Evolutionary conservation across 192 early-diverging fungal genomes (phyloP).

Genomic region (Endogone sp.): DNA sequence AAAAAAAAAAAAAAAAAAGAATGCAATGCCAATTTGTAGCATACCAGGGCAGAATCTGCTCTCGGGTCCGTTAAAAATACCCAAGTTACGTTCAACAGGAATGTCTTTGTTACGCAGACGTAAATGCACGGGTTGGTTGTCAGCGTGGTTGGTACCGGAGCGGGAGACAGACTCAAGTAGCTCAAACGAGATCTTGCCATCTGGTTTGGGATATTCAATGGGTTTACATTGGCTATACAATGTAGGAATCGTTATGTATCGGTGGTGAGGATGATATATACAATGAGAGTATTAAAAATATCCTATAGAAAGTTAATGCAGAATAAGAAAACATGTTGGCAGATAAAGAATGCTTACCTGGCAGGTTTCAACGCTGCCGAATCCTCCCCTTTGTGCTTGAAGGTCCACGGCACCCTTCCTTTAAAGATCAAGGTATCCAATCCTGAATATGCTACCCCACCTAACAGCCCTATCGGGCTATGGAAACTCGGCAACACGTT

Average conservation of each 20-base stretch:
- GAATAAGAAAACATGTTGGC: neutral
- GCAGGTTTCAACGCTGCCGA: conserved; percentile 72
- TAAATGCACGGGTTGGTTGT: conserved; percentile 95
- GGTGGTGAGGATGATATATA: no score
- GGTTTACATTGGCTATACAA: conserved; percentile 65
- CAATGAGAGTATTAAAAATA: conserved; percentile 3
- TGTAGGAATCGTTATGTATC: no score
- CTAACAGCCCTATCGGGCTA: conserved; percentile 76
- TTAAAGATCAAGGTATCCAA: conserved; percentile 86
- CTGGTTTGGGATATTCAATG: conserved; percentile 97
- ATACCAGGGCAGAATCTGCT: conserved; percentile 92
- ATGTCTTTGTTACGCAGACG: conserved; percentile 69
- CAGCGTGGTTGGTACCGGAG: conserved; percentile 90
- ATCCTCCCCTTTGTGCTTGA: conserved; percentile 84
- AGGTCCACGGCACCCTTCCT: conserved; percentile 92
- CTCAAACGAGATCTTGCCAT: conserved; percentile 93
- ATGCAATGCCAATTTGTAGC: neutral
- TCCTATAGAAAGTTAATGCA: neutral
- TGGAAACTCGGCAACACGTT: conserved; percentile 96
- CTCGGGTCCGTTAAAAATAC: conserved; percentile 92
- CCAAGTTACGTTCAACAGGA: conserved; percentile 79
- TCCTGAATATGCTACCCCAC: conserved; percentile 85
- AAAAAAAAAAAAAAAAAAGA: conserved; percentile 1
- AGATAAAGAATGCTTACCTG: conserved; percentile 28
- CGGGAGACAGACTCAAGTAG: conserved; percentile 90